These are phyloP conservation scores for Sapria himalayana DNA, from an alignment of 345 rosid genomes.

Conservation along the genomic window DNA sequence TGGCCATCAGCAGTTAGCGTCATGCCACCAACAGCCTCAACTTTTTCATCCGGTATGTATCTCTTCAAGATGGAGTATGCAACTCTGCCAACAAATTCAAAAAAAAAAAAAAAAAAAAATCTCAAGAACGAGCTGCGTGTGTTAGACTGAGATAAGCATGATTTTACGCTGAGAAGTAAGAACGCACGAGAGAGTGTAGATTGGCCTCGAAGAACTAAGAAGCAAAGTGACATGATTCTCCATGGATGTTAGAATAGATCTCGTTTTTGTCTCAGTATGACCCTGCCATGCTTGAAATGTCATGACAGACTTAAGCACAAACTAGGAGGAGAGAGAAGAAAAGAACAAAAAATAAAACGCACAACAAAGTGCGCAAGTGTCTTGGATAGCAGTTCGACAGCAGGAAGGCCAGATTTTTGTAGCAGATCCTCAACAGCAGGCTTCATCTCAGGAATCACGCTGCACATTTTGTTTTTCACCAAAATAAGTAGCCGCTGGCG, in stretches of 20 bases:
- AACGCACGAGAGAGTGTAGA: slow-evolving; percentile 58
- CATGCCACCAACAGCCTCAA: slow-evolving; percentile 51
- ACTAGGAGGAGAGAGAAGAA: not conserved
- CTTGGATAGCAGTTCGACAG: slow-evolving; percentile 68
- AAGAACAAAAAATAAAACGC: slow-evolving; percentile 10
- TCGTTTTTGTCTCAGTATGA: slow-evolving; percentile 65
- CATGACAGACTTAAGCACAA: not conserved
- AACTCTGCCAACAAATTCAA: slow-evolving; percentile 19
- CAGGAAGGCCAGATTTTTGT: slow-evolving; percentile 52
- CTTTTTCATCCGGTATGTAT: slow-evolving; percentile 85
- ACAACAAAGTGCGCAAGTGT: slow-evolving; percentile 91
- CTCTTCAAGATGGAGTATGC: slow-evolving; percentile 55
- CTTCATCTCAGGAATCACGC: slow-evolving; percentile 79
- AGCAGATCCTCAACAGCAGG: slow-evolving; percentile 59
- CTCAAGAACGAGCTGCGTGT: not conserved
- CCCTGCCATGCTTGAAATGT: slow-evolving; percentile 27
- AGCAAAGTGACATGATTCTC: slow-evolving; percentile 67
- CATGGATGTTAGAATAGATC: slow-evolving; percentile 75
- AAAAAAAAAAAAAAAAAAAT: not conserved
- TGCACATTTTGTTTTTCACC: slow-evolving; percentile 14
- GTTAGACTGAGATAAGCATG: not conserved
- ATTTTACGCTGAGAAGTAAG: no score
- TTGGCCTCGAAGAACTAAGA: slow-evolving; percentile 55
- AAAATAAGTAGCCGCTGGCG: slow-evolving; percentile 3
- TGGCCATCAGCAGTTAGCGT: slow-evolving; percentile 54